These are phyloP conservation scores for Lotus japonicus DNA, from an alignment of 306 rosid species.

Conservation along the genomic window DNA sequence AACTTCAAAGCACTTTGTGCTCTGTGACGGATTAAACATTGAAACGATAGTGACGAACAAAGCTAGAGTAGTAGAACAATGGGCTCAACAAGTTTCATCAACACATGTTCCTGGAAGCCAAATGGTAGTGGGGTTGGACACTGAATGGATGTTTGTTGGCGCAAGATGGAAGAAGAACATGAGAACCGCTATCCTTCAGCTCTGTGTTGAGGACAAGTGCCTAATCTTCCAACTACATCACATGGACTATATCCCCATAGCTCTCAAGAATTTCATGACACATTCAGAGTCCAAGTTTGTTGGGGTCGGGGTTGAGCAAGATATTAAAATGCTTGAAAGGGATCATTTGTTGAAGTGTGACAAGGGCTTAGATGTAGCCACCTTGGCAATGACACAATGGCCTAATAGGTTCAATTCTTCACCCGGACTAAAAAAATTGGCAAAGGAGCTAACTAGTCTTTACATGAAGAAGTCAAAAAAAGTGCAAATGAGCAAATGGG, in stretches of 20 bases:
- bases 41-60: slow-evolving; percentile 19
- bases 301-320: slow-evolving; percentile 17
- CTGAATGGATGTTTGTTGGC: slow-evolving; percentile 6
- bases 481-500: slow-evolving; percentile 6
- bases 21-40: background rate
- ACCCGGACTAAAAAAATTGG: slow-evolving; percentile 12
- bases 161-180: background rate
- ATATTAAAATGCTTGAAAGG: background rate
- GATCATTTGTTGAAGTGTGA: slow-evolving; percentile 8
- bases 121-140: slow-evolving; percentile 16
- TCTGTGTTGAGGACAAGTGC: slow-evolving; percentile 23
- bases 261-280: background rate
- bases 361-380: background rate
- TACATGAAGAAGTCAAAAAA: slow-evolving; percentile 20
- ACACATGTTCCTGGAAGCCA: background rate
- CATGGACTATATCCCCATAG: background rate
- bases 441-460: slow-evolving; percentile 9
- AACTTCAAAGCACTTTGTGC: background rate
- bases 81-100: slow-evolving; percentile 5
- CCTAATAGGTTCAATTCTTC: background rate
- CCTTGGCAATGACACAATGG: background rate
- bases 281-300: background rate
- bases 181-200: slow-evolving; percentile 9
- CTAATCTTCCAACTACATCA: slow-evolving; percentile 1
- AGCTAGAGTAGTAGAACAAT: background rate